These are phyloP conservation scores for Aspergillus oerlinghausenensis DNA, from an alignment of 2,329 filamentous ascomycete species.

Conservation along the genomic window DNA sequence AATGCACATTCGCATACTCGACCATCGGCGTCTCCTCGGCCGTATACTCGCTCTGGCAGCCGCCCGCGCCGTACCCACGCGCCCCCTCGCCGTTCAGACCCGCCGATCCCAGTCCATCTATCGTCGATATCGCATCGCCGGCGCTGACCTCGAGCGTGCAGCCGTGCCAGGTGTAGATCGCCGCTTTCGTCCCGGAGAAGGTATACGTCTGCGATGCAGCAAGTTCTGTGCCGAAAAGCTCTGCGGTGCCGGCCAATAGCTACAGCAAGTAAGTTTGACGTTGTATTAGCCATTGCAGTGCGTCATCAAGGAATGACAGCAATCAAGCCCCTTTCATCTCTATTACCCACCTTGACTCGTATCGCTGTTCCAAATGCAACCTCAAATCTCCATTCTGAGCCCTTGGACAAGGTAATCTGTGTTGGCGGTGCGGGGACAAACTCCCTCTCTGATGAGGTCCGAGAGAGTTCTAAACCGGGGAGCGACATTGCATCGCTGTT, in stretches of 20 bases:
- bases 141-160: conserved; percentile 77
- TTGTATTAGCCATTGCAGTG: neutral
- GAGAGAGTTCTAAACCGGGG: conserved; percentile 66
- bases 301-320: neutral
- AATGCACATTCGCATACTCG: conserved; percentile 79
- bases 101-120: conserved; percentile 26
- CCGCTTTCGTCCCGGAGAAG: conserved; percentile 76
- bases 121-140: conserved; percentile 44
- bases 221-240: conserved; percentile 93
- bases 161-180: conserved; percentile 88
- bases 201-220: conserved; percentile 73
- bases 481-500: conserved; percentile 58
- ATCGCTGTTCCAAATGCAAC: conserved; percentile 54
- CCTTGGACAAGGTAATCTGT: conserved; percentile 55
- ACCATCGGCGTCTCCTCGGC: conserved; percentile 79
- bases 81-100: conserved; percentile 15
- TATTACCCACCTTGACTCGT: conserved; percentile 47
- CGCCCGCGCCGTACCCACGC: conserved; percentile 47
- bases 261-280: conserved; percentile 28
- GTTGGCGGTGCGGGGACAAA: conserved; percentile 36
- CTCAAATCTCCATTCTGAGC: conserved; percentile 76
- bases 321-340: neutral
- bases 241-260: conserved; percentile 75
- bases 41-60: conserved; percentile 63
- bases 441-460: conserved; percentile 49